Base-by-base conservation (phyloP, 805 yeast genomes). In the Grigorovia yakushimaensis region DNA sequence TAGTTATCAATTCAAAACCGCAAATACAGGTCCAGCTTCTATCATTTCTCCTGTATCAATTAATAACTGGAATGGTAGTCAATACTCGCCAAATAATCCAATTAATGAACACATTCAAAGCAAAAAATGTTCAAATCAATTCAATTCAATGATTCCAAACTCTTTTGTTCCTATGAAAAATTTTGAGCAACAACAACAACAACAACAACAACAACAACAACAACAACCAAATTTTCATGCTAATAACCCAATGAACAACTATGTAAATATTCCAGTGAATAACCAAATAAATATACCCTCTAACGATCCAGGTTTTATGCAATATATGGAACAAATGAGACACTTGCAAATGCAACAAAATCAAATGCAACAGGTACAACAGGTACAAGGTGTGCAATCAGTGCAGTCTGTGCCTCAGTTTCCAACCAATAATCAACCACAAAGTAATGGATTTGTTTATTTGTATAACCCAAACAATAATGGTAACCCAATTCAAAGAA, bases 131-230 rank as follows among this genome's bases (percentile, higher is more conserved):
- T 27, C 33, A 27, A 7, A 15, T 27, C 33, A 27, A 15, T 10
- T 27, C 33, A 27, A 27, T 27, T 15, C 33, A 27, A 27, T 27
- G 33, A 27, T 27, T 27, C 15, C 13, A 10, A 10, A 4, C 33
- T 27, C 33, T 27, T 27, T 27, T 7, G 15, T 27, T 27, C 33
- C 33, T 4, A 10, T 27, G 33, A 27, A 27, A 10, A 27, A 27
- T 27, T 27, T 19, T 17, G 36, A 41, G 38, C 43, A 27, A 43
- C 37, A 38, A 30, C 21, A 23, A n/a, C 47, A 44, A 30, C 42
- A 44, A 24, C 15, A n/a, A n/a, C n/a, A n/a, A n/a, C n/a, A 41
- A 23, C 43, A 27, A 43, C 37, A 38, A 30, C 21, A 23, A n/a
- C 47, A 44, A 30, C 42, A 44, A 24, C 15, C 39, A 27, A 27